These are phyloP conservation scores for Seminavis robusta DNA, from an alignment of 108 stramenopile genomes.

Conservation along the genomic window DNA sequence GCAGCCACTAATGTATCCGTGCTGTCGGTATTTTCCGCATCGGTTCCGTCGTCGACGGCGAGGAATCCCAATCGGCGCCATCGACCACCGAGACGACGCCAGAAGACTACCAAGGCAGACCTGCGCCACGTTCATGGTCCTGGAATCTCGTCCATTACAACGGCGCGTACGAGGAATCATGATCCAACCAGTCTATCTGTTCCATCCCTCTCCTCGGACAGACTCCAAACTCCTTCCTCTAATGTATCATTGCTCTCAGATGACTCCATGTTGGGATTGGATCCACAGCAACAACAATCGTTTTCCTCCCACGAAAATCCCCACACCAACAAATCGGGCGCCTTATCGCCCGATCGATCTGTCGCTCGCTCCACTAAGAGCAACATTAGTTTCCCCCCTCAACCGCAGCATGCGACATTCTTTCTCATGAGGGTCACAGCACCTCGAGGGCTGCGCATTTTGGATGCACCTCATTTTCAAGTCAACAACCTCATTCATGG, in stretches of 20 bases:
- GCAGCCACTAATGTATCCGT: slow-evolving; percentile 7
- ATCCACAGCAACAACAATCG: background rate
- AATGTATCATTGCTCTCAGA: slow-evolving; percentile 52
- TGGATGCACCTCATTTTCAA: slow-evolving; percentile 87
- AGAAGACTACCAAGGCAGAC: background rate
- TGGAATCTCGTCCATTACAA: slow-evolving; percentile 11
- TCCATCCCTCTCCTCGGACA: background rate
- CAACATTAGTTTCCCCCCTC: background rate
- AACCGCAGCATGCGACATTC: slow-evolving; percentile 20
- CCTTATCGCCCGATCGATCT: slow-evolving; percentile 24
- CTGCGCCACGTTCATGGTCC: background rate
- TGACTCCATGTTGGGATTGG: slow-evolving; percentile 24
- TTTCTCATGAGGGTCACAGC: slow-evolving; percentile 77
- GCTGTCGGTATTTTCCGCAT: slow-evolving; percentile 17
- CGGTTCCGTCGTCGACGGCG: slow-evolving; percentile 37
- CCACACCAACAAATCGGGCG: background rate
- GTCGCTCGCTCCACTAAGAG: slow-evolving; percentile 3
- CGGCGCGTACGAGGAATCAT: slow-evolving; percentile 13
- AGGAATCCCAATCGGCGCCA: slow-evolving; percentile 36
- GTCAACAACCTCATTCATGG: slow-evolving; percentile 68
- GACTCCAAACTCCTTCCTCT: slow-evolving; percentile 34
- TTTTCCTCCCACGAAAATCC: background rate
- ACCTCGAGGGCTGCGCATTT: slow-evolving; percentile 74
- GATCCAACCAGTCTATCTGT: slow-evolving; percentile 1
- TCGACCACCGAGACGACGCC: slow-evolving; percentile 45